Conservation (phyloP, 78 protist species). For the Cyanophora paradoxa region DNA sequence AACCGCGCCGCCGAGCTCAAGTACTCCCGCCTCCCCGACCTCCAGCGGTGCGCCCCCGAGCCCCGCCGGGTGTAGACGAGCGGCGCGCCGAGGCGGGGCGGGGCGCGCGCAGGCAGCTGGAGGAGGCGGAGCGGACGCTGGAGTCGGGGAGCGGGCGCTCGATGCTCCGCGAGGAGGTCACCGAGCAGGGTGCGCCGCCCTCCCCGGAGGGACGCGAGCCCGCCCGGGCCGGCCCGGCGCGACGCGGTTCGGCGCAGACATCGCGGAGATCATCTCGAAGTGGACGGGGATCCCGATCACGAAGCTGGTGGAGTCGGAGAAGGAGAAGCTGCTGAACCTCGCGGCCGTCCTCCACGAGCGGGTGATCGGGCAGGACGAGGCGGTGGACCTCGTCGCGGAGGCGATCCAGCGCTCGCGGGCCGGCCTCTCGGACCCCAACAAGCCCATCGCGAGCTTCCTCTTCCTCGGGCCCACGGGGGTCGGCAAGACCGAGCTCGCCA, state of each 20-base stretch:
- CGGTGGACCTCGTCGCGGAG: conserved; percentile 29
- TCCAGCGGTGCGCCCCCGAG: no score
- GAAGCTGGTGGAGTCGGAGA: conserved; percentile 20
- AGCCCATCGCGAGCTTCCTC: conserved; percentile 28
- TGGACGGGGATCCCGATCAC: conserved; percentile 23
- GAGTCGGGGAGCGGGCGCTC: neutral
- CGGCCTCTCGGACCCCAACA: conserved; percentile 35
- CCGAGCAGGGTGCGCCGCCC: no score
- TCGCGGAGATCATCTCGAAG: neutral
- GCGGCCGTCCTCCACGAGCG: conserved; percentile 20
- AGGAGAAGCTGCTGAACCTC: conserved; percentile 51
- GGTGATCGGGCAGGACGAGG: conserved; percentile 30
- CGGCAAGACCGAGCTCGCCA: conserved; percentile 93
- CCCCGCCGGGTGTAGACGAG: no score
- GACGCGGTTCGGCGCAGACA: no score
- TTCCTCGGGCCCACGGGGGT: conserved; percentile 89
- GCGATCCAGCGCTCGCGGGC: conserved; percentile 40
- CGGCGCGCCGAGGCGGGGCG: no score
- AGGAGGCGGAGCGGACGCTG: neutral
- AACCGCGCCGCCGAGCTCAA: conserved; percentile 19
- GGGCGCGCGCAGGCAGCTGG: no score
- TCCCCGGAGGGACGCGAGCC: no score
- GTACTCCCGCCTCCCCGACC: conserved; percentile 16
- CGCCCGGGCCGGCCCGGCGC: no score
- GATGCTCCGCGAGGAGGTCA: neutral